Base-by-base conservation (phyloP, 148 eudicot genomes). In the Euryodendron excelsum region DNA sequence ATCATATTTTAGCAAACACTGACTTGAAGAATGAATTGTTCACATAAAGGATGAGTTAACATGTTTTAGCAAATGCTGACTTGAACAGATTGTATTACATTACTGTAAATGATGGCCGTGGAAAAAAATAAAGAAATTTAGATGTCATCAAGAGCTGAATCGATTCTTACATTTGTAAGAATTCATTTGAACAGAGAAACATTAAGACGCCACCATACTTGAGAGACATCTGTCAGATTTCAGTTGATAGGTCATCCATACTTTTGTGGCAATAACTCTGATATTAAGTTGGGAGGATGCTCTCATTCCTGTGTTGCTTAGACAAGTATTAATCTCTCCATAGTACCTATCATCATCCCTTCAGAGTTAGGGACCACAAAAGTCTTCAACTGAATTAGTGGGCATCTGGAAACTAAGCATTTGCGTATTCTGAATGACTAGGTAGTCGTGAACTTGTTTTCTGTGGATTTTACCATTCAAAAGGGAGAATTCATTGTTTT, bases 281-380 rank as follows among this genome's bases (percentile, higher is more conserved):
- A 30, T 45, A 21, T 5, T 20, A 44, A 69, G 55, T 48, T 50
- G 74, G 74, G 56, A 28, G n/a, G 53, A 71, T 30, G 0, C 0
- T 28, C 59, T 47, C 59, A 30, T 71, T 28, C 74, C 39, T 28
- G 13, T 48, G 25, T 71, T 28, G 56, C 37, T 30, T 71, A 50
- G 73, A 50, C 59, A 71, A 48, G 74, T 48, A 69, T 69, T 25
- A 20, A 23, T 69, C 72, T 68, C 73, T 69, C 11, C 14, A 23
- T 21, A 10, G 50, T 15, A 69, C 21, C 34, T 39, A 44, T 33
- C 27, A 23, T 44, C 9, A 48, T 71, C 30, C 25, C 15, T 28
- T 30, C 1, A 0, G 14, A 28, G 39, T 50, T 18, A 8, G 13
- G 0, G 55, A 27, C 28, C 37, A 31, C 4, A 31, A 31, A 28